These are phyloP conservation scores for Rhynchospora breviuscula DNA, from an alignment of 176 grass and related monocot genomes.

Conservation along the genomic window DNA sequence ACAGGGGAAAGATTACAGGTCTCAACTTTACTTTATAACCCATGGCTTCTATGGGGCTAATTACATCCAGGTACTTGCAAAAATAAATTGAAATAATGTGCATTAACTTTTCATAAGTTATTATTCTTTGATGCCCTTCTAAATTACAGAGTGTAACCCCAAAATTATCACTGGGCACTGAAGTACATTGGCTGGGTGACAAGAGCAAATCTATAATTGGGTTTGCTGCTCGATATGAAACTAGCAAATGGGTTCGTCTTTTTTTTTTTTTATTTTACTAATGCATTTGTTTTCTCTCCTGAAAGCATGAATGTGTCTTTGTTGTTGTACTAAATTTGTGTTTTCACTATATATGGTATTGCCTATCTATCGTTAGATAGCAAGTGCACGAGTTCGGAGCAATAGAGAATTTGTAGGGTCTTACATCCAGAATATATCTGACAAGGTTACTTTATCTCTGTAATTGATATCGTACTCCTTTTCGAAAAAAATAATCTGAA, in stretches of 20 bases:
- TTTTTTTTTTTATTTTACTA: background rate
- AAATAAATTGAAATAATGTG: background rate
- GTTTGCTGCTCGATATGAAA: constrained; percentile 73
- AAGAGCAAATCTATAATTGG: constrained; percentile 60
- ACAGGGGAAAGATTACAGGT: constrained; percentile 69
- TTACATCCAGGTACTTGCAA: constrained; percentile 68
- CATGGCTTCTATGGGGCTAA: constrained; percentile 56
- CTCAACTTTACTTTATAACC: constrained; percentile 53
- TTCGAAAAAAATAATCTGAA: background rate
- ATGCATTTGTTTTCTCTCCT: constrained; percentile 2
- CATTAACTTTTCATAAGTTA: background rate
- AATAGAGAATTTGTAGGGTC: constrained; percentile 50
- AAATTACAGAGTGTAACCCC: constrained; percentile 65
- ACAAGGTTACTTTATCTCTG: constrained; percentile 48
- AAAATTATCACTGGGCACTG: constrained; percentile 66
- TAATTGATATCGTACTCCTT: background rate
- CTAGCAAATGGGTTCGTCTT: constrained; percentile 48
- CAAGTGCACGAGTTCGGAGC: constrained; percentile 51
- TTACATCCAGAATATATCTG: constrained; percentile 70
- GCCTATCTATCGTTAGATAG: constrained; percentile 47
- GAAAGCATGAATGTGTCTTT: constrained; percentile 14
- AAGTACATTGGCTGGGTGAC: constrained; percentile 60
- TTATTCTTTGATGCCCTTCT: constrained; percentile 12
- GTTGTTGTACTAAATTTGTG: background rate
- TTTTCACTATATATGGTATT: constrained; percentile 6